Base-by-base conservation (phyloP, 2,329 filamentous ascomycete species). In the Escovopsis sp. region DNA sequence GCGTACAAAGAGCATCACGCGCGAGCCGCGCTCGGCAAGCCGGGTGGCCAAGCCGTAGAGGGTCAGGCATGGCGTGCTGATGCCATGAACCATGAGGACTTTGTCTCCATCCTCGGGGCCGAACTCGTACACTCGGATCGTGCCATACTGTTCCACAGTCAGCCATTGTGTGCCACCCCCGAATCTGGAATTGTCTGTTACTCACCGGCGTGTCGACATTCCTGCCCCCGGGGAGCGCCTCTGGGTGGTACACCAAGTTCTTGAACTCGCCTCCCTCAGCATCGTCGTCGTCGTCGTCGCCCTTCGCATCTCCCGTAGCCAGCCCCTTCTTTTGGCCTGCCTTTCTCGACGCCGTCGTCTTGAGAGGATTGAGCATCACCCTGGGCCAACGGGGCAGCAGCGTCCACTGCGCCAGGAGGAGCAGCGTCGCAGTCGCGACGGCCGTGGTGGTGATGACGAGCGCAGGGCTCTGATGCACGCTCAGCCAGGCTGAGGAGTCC, bases 71-170 rank as follows among this genome's bases (percentile, higher is more conserved):
- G 85, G 82, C 0, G 85, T 93, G 47, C 80, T 85, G 56, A 93
- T 89, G 37, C 86, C 86, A 57, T 93, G 86, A 8, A 94, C 68
- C 32, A 93, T 69, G 12, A 93, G 61, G 4, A 91, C 78, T 53
- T 83, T 88, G 38, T 73, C 70, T 7, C 86, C 86, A 42, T 74
- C 61, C 40, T 77, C 70, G 1, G 85, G 82, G 1, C 86, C 86
- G 63, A 82, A 93, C 64, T 93, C 86, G 56, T 91, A 91, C 19
- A 85, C 80, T 33, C 83, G 69, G 43, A 87, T 78, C 32, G 69
- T 77, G 40, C 86, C 85, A 57, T 85, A 88, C 54, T 10, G n/a
- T 28, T 12, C 11, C 5, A 26, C 15, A 3, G 34, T 51, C 32
- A 49, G 43, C 39, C 38, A 44, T 42, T 18, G 39, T 12, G 12